phyloP scores from a whole-genome alignment of 2,329 filamentous ascomycete genomes.

The Lecanicillium sp. region DNA sequence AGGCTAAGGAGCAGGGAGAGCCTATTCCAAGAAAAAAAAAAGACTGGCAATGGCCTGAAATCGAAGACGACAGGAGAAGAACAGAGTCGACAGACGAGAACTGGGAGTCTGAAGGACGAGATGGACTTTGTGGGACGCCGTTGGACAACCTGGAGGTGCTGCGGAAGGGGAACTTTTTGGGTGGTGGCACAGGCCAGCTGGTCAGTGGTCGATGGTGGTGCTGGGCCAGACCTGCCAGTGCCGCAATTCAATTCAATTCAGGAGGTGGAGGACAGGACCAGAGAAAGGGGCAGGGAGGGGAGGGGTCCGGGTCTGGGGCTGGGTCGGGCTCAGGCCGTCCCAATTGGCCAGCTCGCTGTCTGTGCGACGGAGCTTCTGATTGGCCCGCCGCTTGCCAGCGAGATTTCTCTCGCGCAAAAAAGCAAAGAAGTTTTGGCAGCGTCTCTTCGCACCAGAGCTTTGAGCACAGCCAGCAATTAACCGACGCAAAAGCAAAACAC shows the following conservation, averaged over 20 bases:
- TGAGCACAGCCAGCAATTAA: neutral
- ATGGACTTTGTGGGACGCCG: slow-evolving; percentile 9
- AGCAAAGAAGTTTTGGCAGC: slow-evolving; percentile 3
- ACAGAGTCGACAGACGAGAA: slow-evolving; percentile 2
- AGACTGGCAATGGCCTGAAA: slow-evolving; percentile 18
- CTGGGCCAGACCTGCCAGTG: neutral
- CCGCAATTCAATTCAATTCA: slow-evolving; percentile 3
- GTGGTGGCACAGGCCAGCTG: slow-evolving; percentile 8
- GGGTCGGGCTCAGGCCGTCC: slow-evolving; percentile 1
- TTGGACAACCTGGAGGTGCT: slow-evolving; percentile 8
- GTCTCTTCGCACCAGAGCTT: neutral
- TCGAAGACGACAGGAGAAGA: slow-evolving; percentile 7
- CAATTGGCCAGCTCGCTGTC: slow-evolving; percentile 8
- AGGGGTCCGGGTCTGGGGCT: too few relatives aligned
- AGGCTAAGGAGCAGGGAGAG: slow-evolving; percentile 19
- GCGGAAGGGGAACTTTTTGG: slow-evolving; percentile 9
- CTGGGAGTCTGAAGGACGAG: slow-evolving; percentile 6
- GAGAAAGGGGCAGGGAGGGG: slow-evolving; percentile 7
- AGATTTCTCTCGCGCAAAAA: slow-evolving; percentile 3
- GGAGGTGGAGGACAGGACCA: slow-evolving; percentile 7
- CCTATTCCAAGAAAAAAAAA: slow-evolving; percentile 32
- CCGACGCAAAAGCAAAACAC: neutral
- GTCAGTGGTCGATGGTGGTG: neutral
- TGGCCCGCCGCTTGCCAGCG: neutral
- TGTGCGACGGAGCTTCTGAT: slow-evolving; percentile 5